A percentile compares a stretch with the other conserved stretches of the same genome.
Conservation (phyloP, 352 stramenopile species). For the Globisporangium spinosum region DNA sequence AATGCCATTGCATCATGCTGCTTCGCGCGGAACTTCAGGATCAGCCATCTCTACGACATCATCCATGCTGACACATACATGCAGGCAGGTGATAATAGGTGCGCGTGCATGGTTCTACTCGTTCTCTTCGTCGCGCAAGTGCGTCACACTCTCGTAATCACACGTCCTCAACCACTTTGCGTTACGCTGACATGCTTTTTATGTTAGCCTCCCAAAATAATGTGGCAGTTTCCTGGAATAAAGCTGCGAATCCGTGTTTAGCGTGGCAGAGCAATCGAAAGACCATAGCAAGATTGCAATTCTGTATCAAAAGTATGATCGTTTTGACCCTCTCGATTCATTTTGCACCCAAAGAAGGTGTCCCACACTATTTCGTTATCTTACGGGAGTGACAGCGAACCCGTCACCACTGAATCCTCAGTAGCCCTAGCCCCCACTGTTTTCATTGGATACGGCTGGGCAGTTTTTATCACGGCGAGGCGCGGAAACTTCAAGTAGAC, state of each 20-base stretch:
- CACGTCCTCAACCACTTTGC: neutral
- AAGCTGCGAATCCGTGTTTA: neutral
- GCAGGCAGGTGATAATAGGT: neutral
- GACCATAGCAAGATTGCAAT: no score
- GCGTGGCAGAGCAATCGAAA: neutral
- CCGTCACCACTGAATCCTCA: conserved; percentile 11
- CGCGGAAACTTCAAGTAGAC: conserved; percentile 17
- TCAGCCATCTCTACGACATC: neutral
- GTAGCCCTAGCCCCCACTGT: conserved; percentile 7
- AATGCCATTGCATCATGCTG: neutral
- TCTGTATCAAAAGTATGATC: no score
- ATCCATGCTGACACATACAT: no score
- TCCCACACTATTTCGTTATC: neutral
- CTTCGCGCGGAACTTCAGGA: neutral
- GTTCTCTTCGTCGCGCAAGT: neutral
- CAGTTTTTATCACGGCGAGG: conserved; percentile 12
- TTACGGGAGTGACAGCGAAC: conserved; percentile 8
- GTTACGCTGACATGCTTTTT: neutral
- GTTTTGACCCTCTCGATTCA: no score
- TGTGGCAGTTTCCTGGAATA: neutral
- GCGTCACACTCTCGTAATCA: neutral
- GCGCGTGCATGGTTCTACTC: neutral
- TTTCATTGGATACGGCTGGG: conserved; percentile 12
- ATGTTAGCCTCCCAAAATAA: neutral
- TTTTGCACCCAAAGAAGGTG: neutral